Evolutionary conservation across 2,329 filamentous ascomycete species (phyloP).

Genomic region (Colletotrichum zoysiae): DNA sequence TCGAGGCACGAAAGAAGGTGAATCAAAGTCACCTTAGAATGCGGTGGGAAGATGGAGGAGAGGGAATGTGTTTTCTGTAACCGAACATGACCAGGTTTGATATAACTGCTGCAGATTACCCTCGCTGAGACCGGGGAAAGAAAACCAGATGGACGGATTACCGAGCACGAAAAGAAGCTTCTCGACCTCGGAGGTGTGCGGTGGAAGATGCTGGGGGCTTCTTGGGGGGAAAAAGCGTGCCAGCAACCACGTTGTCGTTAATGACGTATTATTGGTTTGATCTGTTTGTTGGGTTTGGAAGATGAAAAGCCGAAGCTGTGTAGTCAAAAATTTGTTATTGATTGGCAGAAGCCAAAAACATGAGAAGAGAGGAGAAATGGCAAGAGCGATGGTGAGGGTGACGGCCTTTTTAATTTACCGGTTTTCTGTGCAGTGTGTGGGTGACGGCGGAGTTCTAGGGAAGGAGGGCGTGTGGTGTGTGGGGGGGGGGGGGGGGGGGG

Average conservation of each 20-base stretch:
- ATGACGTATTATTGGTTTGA: neutral
- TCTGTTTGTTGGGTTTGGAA: neutral
- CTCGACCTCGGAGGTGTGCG: constrained; percentile 45
- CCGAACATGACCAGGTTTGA: constrained; percentile 65
- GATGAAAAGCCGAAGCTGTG: constrained; percentile 46
- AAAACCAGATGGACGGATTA: constrained; percentile 46
- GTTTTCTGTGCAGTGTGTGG: constrained; percentile 21
- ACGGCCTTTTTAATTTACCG: constrained; percentile 34
- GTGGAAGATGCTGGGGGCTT: constrained; percentile 49
- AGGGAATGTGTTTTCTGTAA: constrained; percentile 65
- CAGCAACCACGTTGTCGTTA: constrained; percentile 42
- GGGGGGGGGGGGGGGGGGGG: no score
- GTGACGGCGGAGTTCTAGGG: constrained; percentile 13
- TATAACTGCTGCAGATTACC: constrained; percentile 53
- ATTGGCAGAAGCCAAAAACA: constrained; percentile 56
- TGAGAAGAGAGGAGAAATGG: constrained; percentile 45
- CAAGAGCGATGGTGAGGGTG: constrained; percentile 45
- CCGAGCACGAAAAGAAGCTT: constrained; percentile 46
- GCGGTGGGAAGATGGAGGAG: constrained; percentile 70
- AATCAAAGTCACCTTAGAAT: constrained; percentile 72
- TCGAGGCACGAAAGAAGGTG: constrained; percentile 61
- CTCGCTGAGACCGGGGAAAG: constrained; percentile 44
- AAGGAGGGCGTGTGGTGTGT: constrained; percentile 1
- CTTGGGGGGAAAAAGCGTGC: constrained; percentile 38
- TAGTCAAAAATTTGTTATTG: constrained; percentile 43